phyloP scores from a whole-genome alignment of 257 asterid species.

The Phtheirospermum japonicum region DNA sequence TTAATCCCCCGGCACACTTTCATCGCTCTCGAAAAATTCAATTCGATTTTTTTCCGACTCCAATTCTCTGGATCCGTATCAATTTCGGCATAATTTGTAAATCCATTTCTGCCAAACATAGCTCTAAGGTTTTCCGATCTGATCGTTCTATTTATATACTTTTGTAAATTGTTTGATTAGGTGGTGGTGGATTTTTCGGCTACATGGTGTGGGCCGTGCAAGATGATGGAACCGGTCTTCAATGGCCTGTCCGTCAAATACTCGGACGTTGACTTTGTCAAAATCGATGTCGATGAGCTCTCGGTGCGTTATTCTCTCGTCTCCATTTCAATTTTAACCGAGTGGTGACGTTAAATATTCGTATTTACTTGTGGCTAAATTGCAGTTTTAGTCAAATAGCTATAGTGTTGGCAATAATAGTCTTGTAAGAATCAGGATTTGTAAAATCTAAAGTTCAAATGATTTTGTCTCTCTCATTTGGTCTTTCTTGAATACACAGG shows the following conservation, averaged over 20 bases:
- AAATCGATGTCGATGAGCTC: slow-evolving; percentile 85
- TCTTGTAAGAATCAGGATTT: too few relatives aligned
- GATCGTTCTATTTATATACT: background rate
- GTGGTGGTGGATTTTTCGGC: slow-evolving; percentile 87
- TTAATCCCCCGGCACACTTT: background rate
- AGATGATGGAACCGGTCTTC: slow-evolving; percentile 66
- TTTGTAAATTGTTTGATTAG: slow-evolving; percentile 32
- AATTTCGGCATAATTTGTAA: background rate
- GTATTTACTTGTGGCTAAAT: background rate
- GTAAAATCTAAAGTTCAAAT: background rate
- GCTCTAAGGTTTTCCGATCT: slow-evolving; percentile 25
- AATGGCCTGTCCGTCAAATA: slow-evolving; percentile 51
- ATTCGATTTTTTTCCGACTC: background rate
- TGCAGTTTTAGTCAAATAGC: background rate
- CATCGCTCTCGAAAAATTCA: background rate
- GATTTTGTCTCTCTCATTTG: background rate
- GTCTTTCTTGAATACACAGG: background rate
- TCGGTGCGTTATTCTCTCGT: slow-evolving; percentile 38
- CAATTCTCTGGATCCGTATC: too few relatives aligned
- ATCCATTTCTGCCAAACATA: too few relatives aligned
- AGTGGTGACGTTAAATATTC: background rate
- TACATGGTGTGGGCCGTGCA: slow-evolving; percentile 96
- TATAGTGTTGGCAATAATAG: background rate
- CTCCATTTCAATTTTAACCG: slow-evolving; percentile 1
- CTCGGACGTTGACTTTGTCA: slow-evolving; percentile 69